A percentile compares a stretch with the other conserved stretches of the same genome.
Evolutionary conservation across 1,139 yeast species (phyloP).

Genomic region (Kurtzmaniella quercitrusa): DNA sequence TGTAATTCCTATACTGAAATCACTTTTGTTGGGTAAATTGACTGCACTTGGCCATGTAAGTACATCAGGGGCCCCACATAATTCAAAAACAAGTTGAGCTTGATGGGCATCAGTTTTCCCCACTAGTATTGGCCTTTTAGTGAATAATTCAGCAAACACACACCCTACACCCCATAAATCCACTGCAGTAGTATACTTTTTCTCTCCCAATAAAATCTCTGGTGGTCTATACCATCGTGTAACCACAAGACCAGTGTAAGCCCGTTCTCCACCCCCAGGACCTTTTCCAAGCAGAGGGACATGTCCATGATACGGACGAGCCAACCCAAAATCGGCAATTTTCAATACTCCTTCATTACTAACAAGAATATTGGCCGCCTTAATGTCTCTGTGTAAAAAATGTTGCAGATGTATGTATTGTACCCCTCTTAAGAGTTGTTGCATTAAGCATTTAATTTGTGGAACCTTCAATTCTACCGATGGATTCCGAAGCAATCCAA

Average conservation of each 20-base stretch:
- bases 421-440: constrained; percentile 74
- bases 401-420: constrained; percentile 73
- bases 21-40: constrained; percentile 56
- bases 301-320: constrained; percentile 72
- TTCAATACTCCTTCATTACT: constrained; percentile 75
- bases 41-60: constrained; percentile 64
- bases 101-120: constrained; percentile 92
- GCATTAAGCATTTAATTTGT: constrained; percentile 81
- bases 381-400: constrained; percentile 84
- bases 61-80: constrained; percentile 76
- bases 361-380: constrained; percentile 86
- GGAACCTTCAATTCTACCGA: constrained; percentile 54
- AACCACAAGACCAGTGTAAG: constrained; percentile 87
- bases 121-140: constrained; percentile 73
- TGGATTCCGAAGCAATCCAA: constrained; percentile 88
- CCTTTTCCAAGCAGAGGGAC: constrained; percentile 53
- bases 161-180: constrained; percentile 98
- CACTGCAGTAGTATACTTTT: constrained; percentile 85
- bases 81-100: constrained; percentile 71
- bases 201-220: constrained; percentile 80
- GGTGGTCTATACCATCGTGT: constrained; percentile 99
- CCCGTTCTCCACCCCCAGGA: constrained; percentile 72
- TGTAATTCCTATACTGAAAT: constrained; percentile 38
- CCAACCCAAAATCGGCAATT: constrained; percentile 90
- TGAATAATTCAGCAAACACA: constrained; percentile 88